Conservation (phyloP, 23 red algal genomes). For the Cyanidiococcus yangmingshanensis region DNA sequence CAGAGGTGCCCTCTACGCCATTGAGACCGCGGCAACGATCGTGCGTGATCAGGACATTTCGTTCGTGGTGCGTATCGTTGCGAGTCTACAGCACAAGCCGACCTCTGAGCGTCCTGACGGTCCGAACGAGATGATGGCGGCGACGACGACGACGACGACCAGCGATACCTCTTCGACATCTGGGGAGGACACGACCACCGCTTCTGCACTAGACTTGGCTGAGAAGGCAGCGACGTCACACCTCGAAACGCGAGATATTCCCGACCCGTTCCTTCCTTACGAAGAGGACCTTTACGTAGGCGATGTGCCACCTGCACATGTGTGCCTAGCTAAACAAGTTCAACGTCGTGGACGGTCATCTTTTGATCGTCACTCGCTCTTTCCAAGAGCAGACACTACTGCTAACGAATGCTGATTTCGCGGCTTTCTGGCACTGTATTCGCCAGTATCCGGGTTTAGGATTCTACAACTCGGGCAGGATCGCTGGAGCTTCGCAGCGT, state of each 20-base stretch:
- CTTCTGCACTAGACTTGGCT: neutral
- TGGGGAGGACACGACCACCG: too few relatives aligned
- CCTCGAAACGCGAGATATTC: neutral
- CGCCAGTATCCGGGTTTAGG: conserved; percentile 28
- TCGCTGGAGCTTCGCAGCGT: conserved; percentile 61
- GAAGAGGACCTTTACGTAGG: conserved; percentile 51
- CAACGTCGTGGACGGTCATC: conserved; percentile 40
- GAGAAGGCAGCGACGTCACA: conserved; percentile 1
- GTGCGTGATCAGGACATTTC: neutral
- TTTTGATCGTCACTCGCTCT: conserved; percentile 51
- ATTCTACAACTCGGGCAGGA: conserved; percentile 70
- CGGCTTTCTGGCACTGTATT: conserved; percentile 36
- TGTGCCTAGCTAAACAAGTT: conserved; percentile 91
- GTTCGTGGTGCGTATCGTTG: conserved; percentile 1
- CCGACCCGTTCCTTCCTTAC: conserved; percentile 85
- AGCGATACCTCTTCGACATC: too few relatives aligned
- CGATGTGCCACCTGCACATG: conserved; percentile 40
- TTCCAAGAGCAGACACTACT: conserved; percentile 42
- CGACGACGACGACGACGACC: too few relatives aligned
- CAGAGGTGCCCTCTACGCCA: neutral
- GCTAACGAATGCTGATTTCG: conserved; percentile 40
- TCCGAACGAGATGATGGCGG: neutral
- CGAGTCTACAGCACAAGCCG: neutral
- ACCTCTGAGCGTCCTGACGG: neutral
- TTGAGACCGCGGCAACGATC: neutral